These are phyloP conservation scores for Globisporangium rhizosaccharum DNA, from an alignment of 352 stramenopile species.

Conservation along the genomic window DNA sequence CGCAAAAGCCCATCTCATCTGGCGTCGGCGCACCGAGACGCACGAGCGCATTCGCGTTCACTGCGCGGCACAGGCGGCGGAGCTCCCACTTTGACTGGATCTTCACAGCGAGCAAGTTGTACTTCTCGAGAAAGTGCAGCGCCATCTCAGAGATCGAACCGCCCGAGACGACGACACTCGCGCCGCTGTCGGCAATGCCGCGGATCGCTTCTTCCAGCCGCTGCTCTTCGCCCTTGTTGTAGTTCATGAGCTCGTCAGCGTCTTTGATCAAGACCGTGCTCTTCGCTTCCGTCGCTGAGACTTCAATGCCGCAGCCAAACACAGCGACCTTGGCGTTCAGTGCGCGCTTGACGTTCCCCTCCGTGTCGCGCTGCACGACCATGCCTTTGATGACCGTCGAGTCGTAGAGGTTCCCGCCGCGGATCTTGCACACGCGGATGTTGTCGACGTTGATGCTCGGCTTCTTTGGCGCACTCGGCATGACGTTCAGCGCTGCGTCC, in stretches of 20 bases:
- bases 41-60: slow-evolving; percentile 96
- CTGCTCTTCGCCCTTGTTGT: slow-evolving; percentile 99
- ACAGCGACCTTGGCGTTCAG: slow-evolving; percentile 94
- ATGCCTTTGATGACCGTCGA: slow-evolving; percentile 97
- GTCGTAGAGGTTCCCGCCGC: slow-evolving; percentile 93
- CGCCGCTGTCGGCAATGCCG: slow-evolving; percentile 93
- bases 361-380: slow-evolving; percentile 92
- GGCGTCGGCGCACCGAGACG: slow-evolving; percentile 94
- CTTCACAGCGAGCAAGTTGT: slow-evolving; percentile 96
- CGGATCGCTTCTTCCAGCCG: slow-evolving; percentile 98
- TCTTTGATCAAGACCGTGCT: slow-evolving; percentile 99
- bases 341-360: slow-evolving; percentile 91
- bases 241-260: slow-evolving; percentile 99
- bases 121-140: slow-evolving; percentile 98
- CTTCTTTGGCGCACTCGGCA: slow-evolving; percentile 81
- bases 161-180: slow-evolving; percentile 94
- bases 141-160: slow-evolving; percentile 98
- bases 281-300: slow-evolving; percentile 96
- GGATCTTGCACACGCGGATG: slow-evolving; percentile 97
- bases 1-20: slow-evolving; percentile 97
- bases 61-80: slow-evolving; percentile 94
- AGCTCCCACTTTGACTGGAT: slow-evolving; percentile 99
- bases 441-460: slow-evolving; percentile 95
- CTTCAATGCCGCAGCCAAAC: slow-evolving; percentile 97
- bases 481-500: slow-evolving; percentile 93